phyloP scores from a whole-genome alignment of 2,329 filamentous ascomycete species.

The Trichophyton simii region DNA sequence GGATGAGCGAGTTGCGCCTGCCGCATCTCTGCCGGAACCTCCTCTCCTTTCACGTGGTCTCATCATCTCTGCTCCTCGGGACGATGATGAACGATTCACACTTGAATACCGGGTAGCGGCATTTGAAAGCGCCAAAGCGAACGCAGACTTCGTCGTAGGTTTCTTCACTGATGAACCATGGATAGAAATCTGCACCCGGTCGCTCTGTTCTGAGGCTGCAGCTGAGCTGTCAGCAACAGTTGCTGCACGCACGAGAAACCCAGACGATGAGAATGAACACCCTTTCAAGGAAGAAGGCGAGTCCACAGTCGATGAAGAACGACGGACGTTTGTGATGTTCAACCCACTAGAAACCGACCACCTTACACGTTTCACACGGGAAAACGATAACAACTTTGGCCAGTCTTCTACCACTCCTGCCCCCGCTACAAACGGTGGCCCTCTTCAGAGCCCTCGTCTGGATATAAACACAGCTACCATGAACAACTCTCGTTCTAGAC shows the following conservation, averaged over 20 bases:
- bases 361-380: conserved; percentile 4
- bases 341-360: conserved; percentile 17
- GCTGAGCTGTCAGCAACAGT: conserved; percentile 1
- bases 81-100: conserved; percentile 21
- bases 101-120: conserved; percentile 24
- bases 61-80: conserved; percentile 25
- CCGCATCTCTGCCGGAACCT: conserved; percentile 16
- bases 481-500: not conserved
- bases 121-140: conserved; percentile 27
- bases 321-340: conserved; percentile 18
- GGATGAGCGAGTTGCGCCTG: not conserved
- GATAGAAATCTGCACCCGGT: conserved; percentile 18
- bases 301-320: not conserved
- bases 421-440: not conserved
- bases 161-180: conserved; percentile 27
- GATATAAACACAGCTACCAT: not conserved
- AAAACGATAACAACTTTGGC: not conserved
- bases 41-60: conserved; percentile 28
- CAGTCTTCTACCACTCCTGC: not conserved
- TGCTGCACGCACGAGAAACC: conserved; percentile 1
- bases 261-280: conserved; percentile 10
- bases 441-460: not conserved
- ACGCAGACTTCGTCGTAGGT: conserved; percentile 31
- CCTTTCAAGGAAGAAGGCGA: not conserved
- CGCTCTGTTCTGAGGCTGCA: conserved; percentile 8